A percentile compares a stretch with the other conserved stretches of the same genome.
These are phyloP conservation scores for Neonectria hederae DNA, from an alignment of 2,329 filamentous ascomycete species.

Conservation along the genomic window DNA sequence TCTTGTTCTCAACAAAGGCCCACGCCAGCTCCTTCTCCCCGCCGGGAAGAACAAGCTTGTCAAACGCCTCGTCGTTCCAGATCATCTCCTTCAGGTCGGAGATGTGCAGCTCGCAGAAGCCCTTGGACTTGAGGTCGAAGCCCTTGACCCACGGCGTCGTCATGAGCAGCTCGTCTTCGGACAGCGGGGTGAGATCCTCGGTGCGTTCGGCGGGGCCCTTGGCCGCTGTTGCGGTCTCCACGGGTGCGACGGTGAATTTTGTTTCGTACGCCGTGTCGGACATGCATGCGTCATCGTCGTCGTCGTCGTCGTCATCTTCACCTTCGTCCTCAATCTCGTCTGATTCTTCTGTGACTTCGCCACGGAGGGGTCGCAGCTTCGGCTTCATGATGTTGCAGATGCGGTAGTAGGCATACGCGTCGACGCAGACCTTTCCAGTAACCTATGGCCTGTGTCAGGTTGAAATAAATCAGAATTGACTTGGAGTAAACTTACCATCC, in stretches of 20 bases:
- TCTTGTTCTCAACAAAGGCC: constrained; percentile 52
- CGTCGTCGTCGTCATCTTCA: constrained; percentile 3
- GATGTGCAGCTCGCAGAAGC: constrained; percentile 35
- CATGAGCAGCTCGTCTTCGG: constrained; percentile 48
- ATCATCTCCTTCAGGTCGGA: constrained; percentile 31
- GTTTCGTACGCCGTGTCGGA: constrained; percentile 11
- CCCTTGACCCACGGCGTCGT: constrained; percentile 50
- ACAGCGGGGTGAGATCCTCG: constrained; percentile 42
- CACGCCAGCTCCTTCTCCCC: constrained; percentile 51
- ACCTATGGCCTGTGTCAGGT: constrained; percentile 7
- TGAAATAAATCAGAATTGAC: background rate
- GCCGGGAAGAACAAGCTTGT: constrained; percentile 49
- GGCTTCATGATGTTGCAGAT: constrained; percentile 45
- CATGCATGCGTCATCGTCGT: constrained; percentile 3
- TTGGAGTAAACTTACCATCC: constrained; percentile 31
- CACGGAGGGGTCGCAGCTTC: constrained; percentile 28
- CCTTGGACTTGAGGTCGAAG: constrained; percentile 50
- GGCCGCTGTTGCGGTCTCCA: constrained; percentile 16
- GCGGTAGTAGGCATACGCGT: constrained; percentile 49
- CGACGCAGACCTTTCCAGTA: constrained; percentile 46
- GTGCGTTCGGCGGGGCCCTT: constrained; percentile 25
- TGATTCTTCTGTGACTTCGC: background rate
- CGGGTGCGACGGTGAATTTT: constrained; percentile 17
- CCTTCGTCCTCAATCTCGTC: background rate
- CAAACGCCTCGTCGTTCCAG: constrained; percentile 51